Evolutionary conservation across 495 filamentous ascomycete genomes (phyloP), one percentile per base, ranked within the genome.

Genomic region (Achaetomiella virescens): DNA sequence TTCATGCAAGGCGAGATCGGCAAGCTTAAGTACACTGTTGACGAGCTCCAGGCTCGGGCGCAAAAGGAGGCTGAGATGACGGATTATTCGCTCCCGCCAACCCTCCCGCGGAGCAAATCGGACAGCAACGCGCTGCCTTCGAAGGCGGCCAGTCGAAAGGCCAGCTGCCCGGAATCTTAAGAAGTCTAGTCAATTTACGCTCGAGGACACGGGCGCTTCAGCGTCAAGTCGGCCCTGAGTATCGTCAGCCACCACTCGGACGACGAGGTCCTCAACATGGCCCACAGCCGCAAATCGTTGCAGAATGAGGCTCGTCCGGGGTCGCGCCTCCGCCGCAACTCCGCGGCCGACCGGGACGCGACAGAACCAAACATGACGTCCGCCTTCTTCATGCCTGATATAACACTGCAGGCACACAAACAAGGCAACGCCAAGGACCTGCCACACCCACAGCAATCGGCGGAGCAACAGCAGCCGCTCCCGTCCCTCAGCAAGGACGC

Each of bases 301-400:
- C 51, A 43, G 11, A 41, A 55, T 50, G 55, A 50, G 38, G 57
- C 27, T 45, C 60, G 52, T 50, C 43, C n/a, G 18, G 64, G 55
- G 33, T 67, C 68, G 22, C 63, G 63, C 15, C 53, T 65, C 6
- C 63, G 66, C 18, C 67, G 68, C 52, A 66, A 67, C 53, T 70
- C 68, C 8, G 72, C 69, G 15, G 63, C 59, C 11, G 62, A 38
- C 24, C 69, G 53, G 33, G 55, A 62, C 11, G 63, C 61, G 27
- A 67, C 60, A 35, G 65, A 72, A 46, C 80, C 83, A 12, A 83
- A 87, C 52, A 85, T 90, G 84, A 91, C 89, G 1, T 91, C 88
- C n/a, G 88, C 85, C 11, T 89, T 91, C 67, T 77, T 78, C 61
- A 69, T 77, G 24, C 72, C 74, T 33, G 75, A 77, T 51, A 76